Percentiles rank a stretch among this genome's conserved stretches.
Evolutionary conservation across 2,329 filamentous ascomycete genomes (phyloP).

Genomic region (Phaeoacremonium minimum): DNA sequence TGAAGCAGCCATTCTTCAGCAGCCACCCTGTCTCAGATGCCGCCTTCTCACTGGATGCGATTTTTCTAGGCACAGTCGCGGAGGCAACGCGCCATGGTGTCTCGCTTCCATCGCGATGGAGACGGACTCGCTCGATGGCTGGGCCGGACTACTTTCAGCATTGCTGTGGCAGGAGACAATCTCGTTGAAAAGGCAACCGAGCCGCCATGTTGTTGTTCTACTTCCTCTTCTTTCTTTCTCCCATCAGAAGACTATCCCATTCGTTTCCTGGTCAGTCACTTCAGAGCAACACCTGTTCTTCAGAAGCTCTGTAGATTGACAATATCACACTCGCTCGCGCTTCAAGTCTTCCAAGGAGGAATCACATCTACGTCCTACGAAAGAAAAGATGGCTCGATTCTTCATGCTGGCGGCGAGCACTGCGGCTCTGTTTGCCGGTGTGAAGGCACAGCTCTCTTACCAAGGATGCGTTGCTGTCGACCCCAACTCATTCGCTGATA

Average conservation of each 20-base stretch:
- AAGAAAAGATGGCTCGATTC: constrained; percentile 5
- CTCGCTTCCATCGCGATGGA: neutral
- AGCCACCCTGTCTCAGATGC: constrained; percentile 5
- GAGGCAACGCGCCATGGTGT: constrained; percentile 1
- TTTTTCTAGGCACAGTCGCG: constrained; percentile 1
- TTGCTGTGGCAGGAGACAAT: too few relatives aligned
- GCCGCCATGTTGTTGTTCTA: neutral
- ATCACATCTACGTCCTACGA: too few relatives aligned
- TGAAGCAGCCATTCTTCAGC: constrained; percentile 6
- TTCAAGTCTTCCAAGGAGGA: too few relatives aligned
- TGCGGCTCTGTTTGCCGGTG: constrained; percentile 4
- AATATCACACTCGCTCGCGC: too few relatives aligned
- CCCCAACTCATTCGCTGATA: neutral
- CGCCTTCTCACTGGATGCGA: constrained; percentile 1
- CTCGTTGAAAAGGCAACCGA: too few relatives aligned
- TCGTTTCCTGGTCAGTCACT: too few relatives aligned
- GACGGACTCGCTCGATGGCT: too few relatives aligned
- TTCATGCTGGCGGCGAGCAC: constrained; percentile 4
- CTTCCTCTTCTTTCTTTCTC: neutral
- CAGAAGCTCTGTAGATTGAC: too few relatives aligned
- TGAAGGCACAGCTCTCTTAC: neutral
- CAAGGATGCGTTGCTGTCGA: constrained; percentile 5
- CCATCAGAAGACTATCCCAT: too few relatives aligned
- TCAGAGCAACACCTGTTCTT: too few relatives aligned
- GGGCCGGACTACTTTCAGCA: too few relatives aligned